Conservation (phyloP, 2,329 filamentous ascomycete species). For the Zasmidium cellare region DNA sequence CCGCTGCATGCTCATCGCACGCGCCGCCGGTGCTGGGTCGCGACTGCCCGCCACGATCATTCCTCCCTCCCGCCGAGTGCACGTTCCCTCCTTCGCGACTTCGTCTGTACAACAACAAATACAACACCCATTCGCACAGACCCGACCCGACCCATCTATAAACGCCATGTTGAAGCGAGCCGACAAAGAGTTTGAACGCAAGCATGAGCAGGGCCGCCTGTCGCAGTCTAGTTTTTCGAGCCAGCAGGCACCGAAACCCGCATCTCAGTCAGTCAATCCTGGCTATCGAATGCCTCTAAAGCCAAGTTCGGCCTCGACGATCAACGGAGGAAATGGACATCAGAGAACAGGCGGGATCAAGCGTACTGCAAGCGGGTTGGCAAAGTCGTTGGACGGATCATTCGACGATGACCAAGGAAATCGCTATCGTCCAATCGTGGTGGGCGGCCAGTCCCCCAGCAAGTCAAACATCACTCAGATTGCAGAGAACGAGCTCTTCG, state of each 20-base stretch:
- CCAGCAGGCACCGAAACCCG: constrained; percentile 56
- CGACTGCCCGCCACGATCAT: constrained; percentile 25
- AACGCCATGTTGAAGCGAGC: constrained; percentile 44
- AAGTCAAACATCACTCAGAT: constrained; percentile 18
- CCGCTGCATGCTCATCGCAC: constrained; percentile 31
- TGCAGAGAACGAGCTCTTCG: constrained; percentile 48
- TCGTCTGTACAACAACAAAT: constrained; percentile 10
- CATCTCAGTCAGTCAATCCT: constrained; percentile 20
- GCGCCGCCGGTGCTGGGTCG: constrained; percentile 26
- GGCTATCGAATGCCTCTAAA: constrained; percentile 36
- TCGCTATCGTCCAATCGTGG: constrained; percentile 29
- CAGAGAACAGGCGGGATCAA: constrained; percentile 39
- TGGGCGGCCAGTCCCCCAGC: constrained; percentile 42
- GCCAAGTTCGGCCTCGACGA: constrained; percentile 27
- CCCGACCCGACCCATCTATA: constrained; percentile 9
- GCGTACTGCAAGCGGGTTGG: constrained; percentile 47
- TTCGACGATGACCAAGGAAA: constrained; percentile 38
- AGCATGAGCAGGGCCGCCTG: constrained; percentile 31
- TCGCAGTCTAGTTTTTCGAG: constrained; percentile 59
- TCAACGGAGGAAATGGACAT: constrained; percentile 25
- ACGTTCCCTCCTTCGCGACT: constrained; percentile 16
- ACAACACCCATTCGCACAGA: constrained; percentile 12
- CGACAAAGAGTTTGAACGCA: constrained; percentile 40
- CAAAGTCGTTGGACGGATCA: constrained; percentile 44
- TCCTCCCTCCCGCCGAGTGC: constrained; percentile 18